Evolutionary conservation across 805 yeast species (phyloP), one percentile per base, ranked within the genome.

Genomic region (Saturnispora halmiae): DNA sequence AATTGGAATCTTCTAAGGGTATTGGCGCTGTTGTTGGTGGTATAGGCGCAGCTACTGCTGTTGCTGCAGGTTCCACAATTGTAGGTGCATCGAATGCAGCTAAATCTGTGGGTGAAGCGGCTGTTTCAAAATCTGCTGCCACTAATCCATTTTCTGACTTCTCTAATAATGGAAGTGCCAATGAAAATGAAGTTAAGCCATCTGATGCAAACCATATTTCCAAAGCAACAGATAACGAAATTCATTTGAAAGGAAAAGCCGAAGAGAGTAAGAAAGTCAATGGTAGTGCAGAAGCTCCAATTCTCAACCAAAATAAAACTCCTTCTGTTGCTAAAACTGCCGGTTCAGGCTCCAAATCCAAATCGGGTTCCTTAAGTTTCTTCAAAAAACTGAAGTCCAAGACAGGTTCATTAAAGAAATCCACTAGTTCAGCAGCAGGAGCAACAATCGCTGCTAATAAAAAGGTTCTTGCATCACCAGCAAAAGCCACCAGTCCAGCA

Each of bases 21-120:
- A 27, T 39, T 16, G 53, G 50, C 46, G 65, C 58, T 13, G 64
- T 58, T 29, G 55, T 58, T 20, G 48, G 41, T 33, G 35, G 51
- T 42, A 45, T 29, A 30, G 51, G 45, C 11, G 41, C 34, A 21
- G 38, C 38, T 14, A 42, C 38, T 4, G 27, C 26, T 25, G 31
- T 24, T 13, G 35, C 31, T n/a, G 11, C 40, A 14, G 50, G 48
- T 24, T 42, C 43, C 33, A 46, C 40, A 30, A 44, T 41, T 14
- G 51, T 45, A 18, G 53, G 38, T 27, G 46, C 45, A 15, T 48
- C 50, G 24, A 53, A 46, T 15, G 43, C 42, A 10, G 44, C 50
- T 13, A 47, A 47, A n/a, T 51, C 50, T 3, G 56, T 51, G 46
- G 55, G 35, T 11, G 21, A 43, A 19, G 45, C 28, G 13, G 13